Base-by-base conservation (phyloP, 1,284 basidiomycete species). In the Apiotrichum montevideense region DNA sequence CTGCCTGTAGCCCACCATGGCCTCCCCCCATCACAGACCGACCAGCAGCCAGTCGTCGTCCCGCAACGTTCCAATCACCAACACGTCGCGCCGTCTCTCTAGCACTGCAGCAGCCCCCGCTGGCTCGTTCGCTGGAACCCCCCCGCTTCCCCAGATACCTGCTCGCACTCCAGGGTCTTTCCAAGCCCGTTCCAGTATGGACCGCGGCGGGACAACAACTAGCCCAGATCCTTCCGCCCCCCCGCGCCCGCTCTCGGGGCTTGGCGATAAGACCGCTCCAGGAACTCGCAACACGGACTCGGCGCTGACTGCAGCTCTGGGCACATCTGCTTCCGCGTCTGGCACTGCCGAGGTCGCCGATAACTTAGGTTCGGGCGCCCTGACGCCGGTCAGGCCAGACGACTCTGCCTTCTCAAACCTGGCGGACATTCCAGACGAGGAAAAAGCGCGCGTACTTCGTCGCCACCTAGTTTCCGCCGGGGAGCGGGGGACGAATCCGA, bases 371-470 rank as follows among this genome's bases (percentile, higher is more conserved):
- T 33, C 46, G 9, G n/a, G 52, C 21, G 13, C n/a, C 6, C 9
- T 29, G 46, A 61, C 56, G 3, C 61, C 52, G 10, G 41, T n/a
- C 8, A 49, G 53, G 14, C 57, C 65, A 1, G 69, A 63, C 33
- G 72, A 71, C 37, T 69, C 66, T 3, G 59, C 61, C 8, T 69
- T 71, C 50, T 71, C 71, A 1, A 68, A 64, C 34, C 52, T 76
- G 1, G 72, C 68, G 7, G 76, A 75, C 34, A 63, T 79, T 1
- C 67, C 77, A 0, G 86, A 88, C 44, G 87, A 88, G 64, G 88
- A 93, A 68, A 95, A 92, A 78, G 86, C 86, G 1, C 83, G 83
- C 63, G 84, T 95, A 0, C 76, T 96, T 11, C 79, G 86, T 47
- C 82, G 84, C 52, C 91, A 95, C 76, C 79, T 96, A 13, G 87